Base-by-base conservation (phyloP, 2,329 filamentous ascomycete genomes). In the Grosmannia huntii region DNA sequence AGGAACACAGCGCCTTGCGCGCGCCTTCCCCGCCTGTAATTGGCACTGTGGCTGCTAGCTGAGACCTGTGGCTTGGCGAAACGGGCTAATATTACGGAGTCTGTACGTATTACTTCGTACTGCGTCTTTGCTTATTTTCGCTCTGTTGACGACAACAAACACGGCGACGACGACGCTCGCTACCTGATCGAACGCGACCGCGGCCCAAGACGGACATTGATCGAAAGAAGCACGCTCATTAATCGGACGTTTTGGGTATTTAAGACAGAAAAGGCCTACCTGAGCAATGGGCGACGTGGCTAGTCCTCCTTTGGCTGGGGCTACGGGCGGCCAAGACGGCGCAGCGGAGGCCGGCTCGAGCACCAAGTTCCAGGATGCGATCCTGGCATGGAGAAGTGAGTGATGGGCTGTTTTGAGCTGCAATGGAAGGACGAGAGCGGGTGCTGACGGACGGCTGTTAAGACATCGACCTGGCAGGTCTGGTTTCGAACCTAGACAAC, bases 341-440 rank as follows among this genome's bases (percentile, higher is more conserved):
- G 21, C 25, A 5, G 50, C 55, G 5, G 58, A 38, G n/a, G 10
- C 68, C 19, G 81, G 84, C 54, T 81, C 81, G 41, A 84, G 86
- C 65, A 97, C 95, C 76, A 96, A 96, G 72, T 99, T 99, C 70
- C 94, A 99, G 71, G 87, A 86, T 69, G 94, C 94, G 59, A 95
- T 99, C 65, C 89, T 90, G 62, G 89, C 91, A 70, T 99, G 94
- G 94, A 85, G 94, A 76, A 91, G 91, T 96, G 82, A 60, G 76
- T 62, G 49, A 48, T 31, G 55, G 53, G 38, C 14, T 60, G 46
- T 53, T 44, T 27, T 56, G 33, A 2, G 54, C 21, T 27, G 36
- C 4, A 12, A n/a, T 57, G 52, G 55, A 53, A 54, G 55, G 57
- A 21, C 4, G 28, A 33, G 23, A 9, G 25, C n/a, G 27, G 49